Percentiles rank a stretch among this genome's conserved stretches.
Evolutionary conservation across 768 basidiomycete genomes (phyloP).

Genomic region (Agrocybe praecox): DNA sequence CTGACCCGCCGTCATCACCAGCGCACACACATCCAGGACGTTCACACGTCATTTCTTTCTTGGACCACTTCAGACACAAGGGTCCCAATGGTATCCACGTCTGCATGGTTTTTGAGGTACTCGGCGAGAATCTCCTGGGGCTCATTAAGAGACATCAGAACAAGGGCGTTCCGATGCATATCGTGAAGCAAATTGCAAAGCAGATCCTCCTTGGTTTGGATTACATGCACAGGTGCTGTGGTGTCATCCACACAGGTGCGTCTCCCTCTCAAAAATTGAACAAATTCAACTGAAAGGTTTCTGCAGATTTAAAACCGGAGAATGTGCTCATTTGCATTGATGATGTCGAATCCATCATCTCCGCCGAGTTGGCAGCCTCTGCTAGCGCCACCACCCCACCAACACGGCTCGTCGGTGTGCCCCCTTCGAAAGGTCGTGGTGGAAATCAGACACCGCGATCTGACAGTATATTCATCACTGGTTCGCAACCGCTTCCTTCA

Average conservation of each 20-base stretch:
- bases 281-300: not conserved
- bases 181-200: conserved; percentile 96
- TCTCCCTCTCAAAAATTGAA: conserved; percentile 5
- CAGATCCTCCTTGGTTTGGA: conserved; percentile 94
- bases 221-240: conserved; percentile 97
- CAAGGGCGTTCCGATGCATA: conserved; percentile 91
- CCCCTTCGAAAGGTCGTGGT: conserved; percentile 88
- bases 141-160: conserved; percentile 98
- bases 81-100: conserved; percentile 97
- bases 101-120: conserved; percentile 99
- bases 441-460: conserved; percentile 94
- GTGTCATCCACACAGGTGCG: conserved; percentile 92
- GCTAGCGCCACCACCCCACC: conserved; percentile 48
- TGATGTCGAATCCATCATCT: conserved; percentile 92
- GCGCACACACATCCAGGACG: conserved; percentile 83
- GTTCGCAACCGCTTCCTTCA: conserved; percentile 90
- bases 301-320: conserved; percentile 90
- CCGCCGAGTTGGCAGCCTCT: conserved; percentile 67
- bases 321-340: conserved; percentile 98
- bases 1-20: conserved; percentile 53
- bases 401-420: conserved; percentile 87
- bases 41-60: conserved; percentile 94
- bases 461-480: conserved; percentile 82
- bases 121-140: conserved; percentile 94
- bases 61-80: conserved; percentile 96